Percentiles rank a stretch among this genome's conserved stretches.
Conservation (phyloP, 208 protist species). For the Acanthamoeba triangularis region DNA sequence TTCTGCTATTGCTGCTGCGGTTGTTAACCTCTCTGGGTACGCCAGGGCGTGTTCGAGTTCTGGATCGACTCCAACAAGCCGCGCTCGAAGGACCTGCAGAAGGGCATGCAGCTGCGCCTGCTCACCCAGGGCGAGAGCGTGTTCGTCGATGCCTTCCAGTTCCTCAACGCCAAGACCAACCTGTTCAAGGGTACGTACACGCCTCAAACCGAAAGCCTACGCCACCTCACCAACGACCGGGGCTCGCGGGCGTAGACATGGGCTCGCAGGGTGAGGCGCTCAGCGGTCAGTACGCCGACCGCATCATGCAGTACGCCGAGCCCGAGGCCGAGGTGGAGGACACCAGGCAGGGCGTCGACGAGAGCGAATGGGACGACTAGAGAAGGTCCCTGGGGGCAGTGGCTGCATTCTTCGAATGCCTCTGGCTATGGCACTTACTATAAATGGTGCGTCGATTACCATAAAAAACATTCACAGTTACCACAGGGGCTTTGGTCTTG, state of each 20-base stretch:
- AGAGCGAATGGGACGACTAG: slow-evolving; percentile 42
- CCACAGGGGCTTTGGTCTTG: too few relatives aligned
- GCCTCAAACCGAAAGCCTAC: not conserved
- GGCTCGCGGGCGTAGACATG: not conserved
- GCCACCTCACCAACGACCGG: not conserved
- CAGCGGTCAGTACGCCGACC: not conserved
- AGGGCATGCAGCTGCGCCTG: not conserved
- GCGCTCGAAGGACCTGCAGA: not conserved
- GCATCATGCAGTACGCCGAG: slow-evolving; percentile 36
- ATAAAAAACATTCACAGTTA: too few relatives aligned
- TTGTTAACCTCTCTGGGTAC: too few relatives aligned
- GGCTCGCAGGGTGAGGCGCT: not conserved
- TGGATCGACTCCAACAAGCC: slow-evolving; percentile 48
- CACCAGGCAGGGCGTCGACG: slow-evolving; percentile 23
- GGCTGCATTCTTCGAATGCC: not conserved
- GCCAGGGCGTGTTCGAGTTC: slow-evolving; percentile 32
- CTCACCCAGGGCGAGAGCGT: slow-evolving; percentile 33
- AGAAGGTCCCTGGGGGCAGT: not conserved
- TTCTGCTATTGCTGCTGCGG: too few relatives aligned
- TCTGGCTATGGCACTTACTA: not conserved
- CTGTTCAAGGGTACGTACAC: slow-evolving; percentile 15
- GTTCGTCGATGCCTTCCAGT: slow-evolving; percentile 37
- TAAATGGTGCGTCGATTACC: not conserved
- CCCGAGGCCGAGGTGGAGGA: not conserved
- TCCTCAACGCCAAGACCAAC: slow-evolving; percentile 66